These are phyloP conservation scores for Telopea speciosissima DNA, from an alignment of 177 flowering plant genomes.

Conservation along the genomic window DNA sequence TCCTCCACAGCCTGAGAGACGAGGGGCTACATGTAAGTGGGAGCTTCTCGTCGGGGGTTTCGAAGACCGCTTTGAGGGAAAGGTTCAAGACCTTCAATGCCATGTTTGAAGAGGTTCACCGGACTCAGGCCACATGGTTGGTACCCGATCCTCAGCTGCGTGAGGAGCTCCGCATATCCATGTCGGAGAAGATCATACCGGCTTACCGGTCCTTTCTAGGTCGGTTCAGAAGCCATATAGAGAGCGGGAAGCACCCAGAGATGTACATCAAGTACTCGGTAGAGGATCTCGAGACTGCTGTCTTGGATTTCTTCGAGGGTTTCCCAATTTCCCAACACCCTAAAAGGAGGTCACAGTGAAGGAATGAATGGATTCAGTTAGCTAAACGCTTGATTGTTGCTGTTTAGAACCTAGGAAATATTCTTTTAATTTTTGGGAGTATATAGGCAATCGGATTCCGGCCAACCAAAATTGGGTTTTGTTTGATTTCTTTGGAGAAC, in stretches of 20 bases:
- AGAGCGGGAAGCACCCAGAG: conserved; percentile 68
- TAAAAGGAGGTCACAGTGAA: conserved; percentile 50
- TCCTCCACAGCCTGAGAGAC: conserved; percentile 57
- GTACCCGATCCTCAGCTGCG: conserved; percentile 64
- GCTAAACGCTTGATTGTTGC: too few species aligned
- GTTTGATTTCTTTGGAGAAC: not conserved
- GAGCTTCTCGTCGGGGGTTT: conserved; percentile 61
- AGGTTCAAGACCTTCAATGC: conserved; percentile 68
- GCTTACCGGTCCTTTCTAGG: conserved; percentile 65
- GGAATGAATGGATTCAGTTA: conserved; percentile 8
- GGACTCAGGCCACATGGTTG: conserved; percentile 58
- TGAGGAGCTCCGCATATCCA: conserved; percentile 62
- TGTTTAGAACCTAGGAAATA: conserved; percentile 23
- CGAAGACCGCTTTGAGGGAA: conserved; percentile 58
- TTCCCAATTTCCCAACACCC: conserved; percentile 39
- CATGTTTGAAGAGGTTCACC: conserved; percentile 64
- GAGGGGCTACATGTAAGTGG: conserved; percentile 67
- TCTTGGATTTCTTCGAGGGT: conserved; percentile 71
- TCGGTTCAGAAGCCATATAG: conserved; percentile 57
- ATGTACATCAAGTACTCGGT: conserved; percentile 32
- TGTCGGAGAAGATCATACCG: conserved; percentile 52
- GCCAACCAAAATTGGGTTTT: too few species aligned
- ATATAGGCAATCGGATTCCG: conserved; percentile 3
- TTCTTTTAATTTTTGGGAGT: conserved; percentile 38
- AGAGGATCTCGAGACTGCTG: conserved; percentile 41